Base-by-base conservation (phyloP, 306 rosid genomes). In the Elaeagnus macrophylla region DNA sequence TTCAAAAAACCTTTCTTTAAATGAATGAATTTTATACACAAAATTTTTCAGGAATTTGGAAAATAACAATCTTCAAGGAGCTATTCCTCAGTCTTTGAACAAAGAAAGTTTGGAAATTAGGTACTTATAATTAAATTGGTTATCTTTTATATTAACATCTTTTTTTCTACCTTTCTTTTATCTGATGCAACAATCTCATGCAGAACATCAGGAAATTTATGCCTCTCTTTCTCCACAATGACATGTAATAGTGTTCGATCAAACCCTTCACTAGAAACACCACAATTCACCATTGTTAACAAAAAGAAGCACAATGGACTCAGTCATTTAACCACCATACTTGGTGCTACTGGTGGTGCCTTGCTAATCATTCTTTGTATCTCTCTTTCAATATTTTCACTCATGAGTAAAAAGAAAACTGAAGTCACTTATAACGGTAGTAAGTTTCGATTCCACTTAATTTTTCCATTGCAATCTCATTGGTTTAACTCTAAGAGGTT, bases 61-160 rank as follows among this genome's bases (percentile, higher is more conserved):
- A 69, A 86, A 90, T 69, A 90, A 90, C 74, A 76, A 64, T 20
- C 95, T 90, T 51, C 75, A 81, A 73, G 95, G 95, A 53, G 72
- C 94, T 49, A 77, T 90, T 14, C 91, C 97, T 37, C 75, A 61
- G 48, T 72, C 94, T 61, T 71, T 90, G 81, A 83, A 86, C 68
- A 81, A 68, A 74, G 81, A 77, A 67, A 79, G 71, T 39, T 38
- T 90, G 54, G 91, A 90, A 59, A 68, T 90, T 66, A 81, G 94
- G 97, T 90, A 74, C 32, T 25, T 12, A 38, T 19, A 59, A 14
- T n/a, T 25, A 25, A 25, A n/a, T n/a, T n/a, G n/a, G n/a, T n/a
- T n/a, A n/a, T n/a, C n/a, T n/a, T n/a, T n/a, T n/a, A n/a, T n/a
- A n/a, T n/a, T n/a, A n/a, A n/a, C n/a, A n/a, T n/a, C n/a, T n/a